Base-by-base conservation (phyloP, 768 basidiomycete species). In the Mycena alexandri region DNA sequence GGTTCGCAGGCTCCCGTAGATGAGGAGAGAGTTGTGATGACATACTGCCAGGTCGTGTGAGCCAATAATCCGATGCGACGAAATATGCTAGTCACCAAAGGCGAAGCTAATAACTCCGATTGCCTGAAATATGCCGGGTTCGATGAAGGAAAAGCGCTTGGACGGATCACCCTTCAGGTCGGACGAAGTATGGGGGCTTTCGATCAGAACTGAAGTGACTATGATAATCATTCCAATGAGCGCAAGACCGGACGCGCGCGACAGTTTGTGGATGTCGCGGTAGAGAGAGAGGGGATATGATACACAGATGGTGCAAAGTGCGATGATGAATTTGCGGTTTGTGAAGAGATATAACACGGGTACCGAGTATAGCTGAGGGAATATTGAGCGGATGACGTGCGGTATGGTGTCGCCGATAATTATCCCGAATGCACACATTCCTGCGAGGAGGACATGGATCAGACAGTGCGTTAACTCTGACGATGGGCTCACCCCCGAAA, bases 381-480 rank as follows among this genome's bases (percentile, higher is more conserved):
- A 94, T 77, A 95, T 74, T 50, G 88, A 93, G 63, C 90, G 91
- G 72, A 99, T 89, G 77, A 98, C 96, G 75, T 95, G 93, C 1
- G 98, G 96, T 74, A 99, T 92, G 11, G 97, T 97, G 80, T 99
- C 98, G 69, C 98, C 96, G 61, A 98, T 95, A 72, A 99, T 98
- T 73, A 99, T 97, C 33, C 95, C 94, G 77, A 98, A 99, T 0
- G 97, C 97, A 71, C 95, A 97, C 96, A 98, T 98, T 47, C 97
- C 94, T 93, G 66, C 24, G n/a, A 29, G 48, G 22, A 17, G 44
- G 42, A 3, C 38, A 48, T 71, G n/a, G 73, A 63, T 54, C 14
- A 19, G 21, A 36, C 6, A 44, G 17, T 29, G 24, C 34, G 50
- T 43, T 55, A 25, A n/a, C 69, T 22, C 21, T 8, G 47, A 24